phyloP scores from a whole-genome alignment of 441 rosid genomes.

The Bocquillonia castaneifolia region DNA sequence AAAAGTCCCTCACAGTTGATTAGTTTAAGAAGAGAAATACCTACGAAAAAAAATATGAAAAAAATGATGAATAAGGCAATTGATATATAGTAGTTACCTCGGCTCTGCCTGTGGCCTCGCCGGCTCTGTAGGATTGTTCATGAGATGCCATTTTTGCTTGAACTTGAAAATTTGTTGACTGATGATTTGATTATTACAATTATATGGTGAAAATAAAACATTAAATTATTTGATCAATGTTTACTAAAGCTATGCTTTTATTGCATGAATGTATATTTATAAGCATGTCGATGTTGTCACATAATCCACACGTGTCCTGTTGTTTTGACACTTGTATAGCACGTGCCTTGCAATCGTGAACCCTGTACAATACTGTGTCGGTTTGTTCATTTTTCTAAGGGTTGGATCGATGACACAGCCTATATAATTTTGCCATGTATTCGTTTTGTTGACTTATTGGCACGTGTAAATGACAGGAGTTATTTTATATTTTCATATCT shows the following conservation, averaged over 20 bases:
- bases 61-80: neutral
- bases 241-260: accelerated
- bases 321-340: slow-evolving; percentile 24
- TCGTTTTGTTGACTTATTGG: accelerated
- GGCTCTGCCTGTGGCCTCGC: slow-evolving; percentile 41
- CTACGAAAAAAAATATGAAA: too few species aligned
- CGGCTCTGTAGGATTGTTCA: slow-evolving; percentile 34
- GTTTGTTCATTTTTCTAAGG: neutral
- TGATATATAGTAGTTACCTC: slow-evolving; percentile 20
- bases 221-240: too few species aligned
- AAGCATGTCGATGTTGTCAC: neutral
- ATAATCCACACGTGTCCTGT: slow-evolving; percentile 23
- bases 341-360: slow-evolving; percentile 21
- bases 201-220: neutral
- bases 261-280: slow-evolving; percentile 10
- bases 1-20: too few species aligned
- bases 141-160: slow-evolving; percentile 36
- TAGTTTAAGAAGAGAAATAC: too few species aligned
- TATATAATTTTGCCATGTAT: neutral
- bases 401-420: neutral
- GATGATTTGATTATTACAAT: neutral
- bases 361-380: neutral
- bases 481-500: too few species aligned
- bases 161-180: neutral
- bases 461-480: neutral